Base-by-base conservation (phyloP, 352 stramenopile genomes). In the Blastocystis sp. region DNA sequence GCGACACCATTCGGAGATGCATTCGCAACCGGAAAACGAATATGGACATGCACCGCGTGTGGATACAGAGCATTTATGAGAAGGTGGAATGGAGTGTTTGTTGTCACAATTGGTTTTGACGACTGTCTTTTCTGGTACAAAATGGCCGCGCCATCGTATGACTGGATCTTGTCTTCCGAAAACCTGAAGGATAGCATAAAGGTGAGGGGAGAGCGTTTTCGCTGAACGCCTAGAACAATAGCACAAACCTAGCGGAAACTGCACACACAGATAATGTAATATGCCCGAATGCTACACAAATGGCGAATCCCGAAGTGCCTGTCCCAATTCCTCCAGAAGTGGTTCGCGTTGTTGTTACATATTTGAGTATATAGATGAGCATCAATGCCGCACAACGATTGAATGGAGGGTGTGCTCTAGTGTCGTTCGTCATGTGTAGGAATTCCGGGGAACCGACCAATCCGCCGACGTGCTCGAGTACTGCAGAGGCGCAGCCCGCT, bases 41-140 rank as follows among this genome's bases (percentile, higher is more conserved):
- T 63, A 89, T 94, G 64, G 93, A 95, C 87, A 93, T 93, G 89
- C 95, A 95, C 90, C 93, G 93, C 66, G 93, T 96, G n/a, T 96
- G 93, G 93, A 92, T 96, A 54, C 93, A 96, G 77, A 90, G 90
- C 19, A 92, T 95, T 80, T 96, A 95, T 88, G 90, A 93, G 65
- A 96, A 96, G 80, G 40, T 74, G 34, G 28, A 70, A 24, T 70
- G 17, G 48, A 68, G 34, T 84, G 54, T 84, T 84, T 84, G 74
- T 69, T 81, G 28, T 42, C 38, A 77, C 48, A 57, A 14, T 17
- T 57, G 6, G 48, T 57, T 57, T 34, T 34, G 28, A 34, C 28
- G 28, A 34, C 28, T 34, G 28, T 34, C 28, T 34, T 34, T 34
- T 34, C 28, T 34, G 28, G 28, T 34, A 34, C 28, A 34, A 34